These are phyloP conservation scores for Daldinia eschscholtzii DNA, from an alignment of 2,329 filamentous ascomycete species.

Conservation along the genomic window DNA sequence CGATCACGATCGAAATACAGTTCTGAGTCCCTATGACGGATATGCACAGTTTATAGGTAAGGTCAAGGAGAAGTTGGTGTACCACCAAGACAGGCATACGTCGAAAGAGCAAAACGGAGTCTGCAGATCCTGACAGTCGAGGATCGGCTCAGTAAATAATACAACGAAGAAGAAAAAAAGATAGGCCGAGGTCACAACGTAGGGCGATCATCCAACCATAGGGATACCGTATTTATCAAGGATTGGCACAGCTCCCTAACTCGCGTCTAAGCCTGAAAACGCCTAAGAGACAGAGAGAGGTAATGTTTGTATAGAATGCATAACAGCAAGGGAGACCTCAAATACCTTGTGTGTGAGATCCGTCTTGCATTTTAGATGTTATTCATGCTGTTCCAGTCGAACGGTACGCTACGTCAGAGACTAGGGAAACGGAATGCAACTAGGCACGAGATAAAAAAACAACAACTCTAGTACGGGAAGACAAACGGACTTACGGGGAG, in stretches of 20 bases:
- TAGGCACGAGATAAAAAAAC: constrained; percentile 41
- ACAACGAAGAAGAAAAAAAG: constrained; percentile 33
- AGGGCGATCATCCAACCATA: constrained; percentile 45
- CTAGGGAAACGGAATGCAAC: constrained; percentile 48
- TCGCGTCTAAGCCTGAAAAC: constrained; percentile 44
- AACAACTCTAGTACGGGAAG: constrained; percentile 26
- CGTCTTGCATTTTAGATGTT: constrained; percentile 45
- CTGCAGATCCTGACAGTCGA: constrained; percentile 44
- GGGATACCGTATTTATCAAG: constrained; percentile 48
- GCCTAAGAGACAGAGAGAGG: constrained; percentile 18
- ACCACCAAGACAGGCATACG: constrained; percentile 41
- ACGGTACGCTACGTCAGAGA: constrained; percentile 46
- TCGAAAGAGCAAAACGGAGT: constrained; percentile 29
- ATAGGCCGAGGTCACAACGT: constrained; percentile 43
- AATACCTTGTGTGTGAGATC: constrained; percentile 47
- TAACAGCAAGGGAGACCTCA: constrained; percentile 52
- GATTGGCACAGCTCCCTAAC: constrained; percentile 39
- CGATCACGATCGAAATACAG: constrained; percentile 41
- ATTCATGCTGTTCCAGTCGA: constrained; percentile 45
- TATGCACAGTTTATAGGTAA: constrained; percentile 47
- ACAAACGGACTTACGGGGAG: constrained; percentile 46
- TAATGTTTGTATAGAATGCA: constrained; percentile 51
- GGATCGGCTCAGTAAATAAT: constrained; percentile 42
- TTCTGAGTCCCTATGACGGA: constrained; percentile 46
- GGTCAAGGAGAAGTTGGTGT: constrained; percentile 30